Conservation (phyloP, 257 asterid species). For the Parsonsia alboflavescens region DNA sequence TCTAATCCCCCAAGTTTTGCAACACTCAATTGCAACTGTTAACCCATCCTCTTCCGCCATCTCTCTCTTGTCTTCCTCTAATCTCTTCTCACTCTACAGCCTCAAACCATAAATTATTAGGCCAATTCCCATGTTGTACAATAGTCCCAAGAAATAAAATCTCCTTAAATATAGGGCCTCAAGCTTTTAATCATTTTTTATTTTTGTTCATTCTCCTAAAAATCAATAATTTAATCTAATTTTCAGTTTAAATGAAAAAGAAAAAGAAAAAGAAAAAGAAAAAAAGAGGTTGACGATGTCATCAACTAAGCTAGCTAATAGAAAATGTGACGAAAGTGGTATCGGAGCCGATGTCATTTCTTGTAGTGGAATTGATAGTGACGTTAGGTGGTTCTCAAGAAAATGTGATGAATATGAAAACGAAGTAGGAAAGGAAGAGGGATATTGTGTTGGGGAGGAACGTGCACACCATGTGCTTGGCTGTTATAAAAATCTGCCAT, state of each 20-base stretch:
- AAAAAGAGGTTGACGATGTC: slow-evolving; percentile 45
- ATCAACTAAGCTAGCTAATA: slow-evolving; percentile 26
- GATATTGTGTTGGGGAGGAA: slow-evolving; percentile 76
- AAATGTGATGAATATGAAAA: neutral
- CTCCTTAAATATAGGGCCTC: too few species aligned
- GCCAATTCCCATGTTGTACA: too few species aligned
- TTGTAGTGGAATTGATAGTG: slow-evolving; percentile 26
- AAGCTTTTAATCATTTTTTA: too few species aligned
- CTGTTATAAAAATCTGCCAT: slow-evolving; percentile 91
- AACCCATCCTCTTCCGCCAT: too few species aligned
- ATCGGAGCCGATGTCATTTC: slow-evolving; percentile 48
- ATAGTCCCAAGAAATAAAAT: too few species aligned
- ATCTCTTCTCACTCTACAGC: too few species aligned
- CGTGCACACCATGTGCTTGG: slow-evolving; percentile 72
- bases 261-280: slow-evolving; percentile 7
- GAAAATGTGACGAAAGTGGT: slow-evolving; percentile 38
- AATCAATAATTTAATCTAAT: neutral
- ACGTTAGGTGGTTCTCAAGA: neutral
- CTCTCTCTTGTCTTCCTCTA: too few species aligned
- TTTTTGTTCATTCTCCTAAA: too few species aligned
- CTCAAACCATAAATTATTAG: too few species aligned
- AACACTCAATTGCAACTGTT: too few species aligned
- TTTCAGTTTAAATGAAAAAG: neutral
- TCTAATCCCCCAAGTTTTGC: too few species aligned
- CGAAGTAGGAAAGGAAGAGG: slow-evolving; percentile 31